Percentiles rank a stretch among this genome's conserved stretches.
Conservation (phyloP, 805 yeast genomes). For the Nakazawaea laoshanensis region DNA sequence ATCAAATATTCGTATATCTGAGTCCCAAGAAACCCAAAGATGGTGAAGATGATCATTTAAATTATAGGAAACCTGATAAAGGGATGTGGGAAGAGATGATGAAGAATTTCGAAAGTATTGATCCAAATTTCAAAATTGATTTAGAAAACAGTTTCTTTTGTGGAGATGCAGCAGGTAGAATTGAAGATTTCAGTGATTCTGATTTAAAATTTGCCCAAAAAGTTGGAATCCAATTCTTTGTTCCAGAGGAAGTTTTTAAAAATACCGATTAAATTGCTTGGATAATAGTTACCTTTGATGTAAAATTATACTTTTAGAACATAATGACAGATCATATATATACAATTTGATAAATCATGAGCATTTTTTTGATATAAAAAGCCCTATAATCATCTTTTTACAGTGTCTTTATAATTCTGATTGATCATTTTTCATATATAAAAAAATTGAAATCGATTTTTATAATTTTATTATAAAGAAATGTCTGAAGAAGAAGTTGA, state of each 20-base stretch:
- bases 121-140: slow-evolving; percentile 25
- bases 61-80: slow-evolving; percentile 60
- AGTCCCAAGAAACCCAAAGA: slow-evolving; percentile 46
- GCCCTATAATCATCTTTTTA: too few relatives aligned
- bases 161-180: slow-evolving; percentile 97
- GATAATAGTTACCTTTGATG: too few relatives aligned
- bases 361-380: too few relatives aligned
- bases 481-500: slow-evolving; percentile 8
- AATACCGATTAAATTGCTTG: too few relatives aligned
- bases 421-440: too few relatives aligned
- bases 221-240: slow-evolving; percentile 42
- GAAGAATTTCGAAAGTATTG: slow-evolving; percentile 24
- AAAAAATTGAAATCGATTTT: too few relatives aligned
- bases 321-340: too few relatives aligned
- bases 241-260: slow-evolving; percentile 68
- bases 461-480: background rate
- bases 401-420: too few relatives aligned
- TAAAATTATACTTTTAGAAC: too few relatives aligned
- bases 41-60: slow-evolving; percentile 21
- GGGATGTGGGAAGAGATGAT: slow-evolving; percentile 69
- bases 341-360: too few relatives aligned
- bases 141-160: slow-evolving; percentile 48
- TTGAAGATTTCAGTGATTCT: slow-evolving; percentile 68
- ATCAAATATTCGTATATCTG: slow-evolving; percentile 45
- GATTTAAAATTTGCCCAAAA: slow-evolving; percentile 64